Conservation (phyloP, 345 rosid species). For the Angophora floribunda region DNA sequence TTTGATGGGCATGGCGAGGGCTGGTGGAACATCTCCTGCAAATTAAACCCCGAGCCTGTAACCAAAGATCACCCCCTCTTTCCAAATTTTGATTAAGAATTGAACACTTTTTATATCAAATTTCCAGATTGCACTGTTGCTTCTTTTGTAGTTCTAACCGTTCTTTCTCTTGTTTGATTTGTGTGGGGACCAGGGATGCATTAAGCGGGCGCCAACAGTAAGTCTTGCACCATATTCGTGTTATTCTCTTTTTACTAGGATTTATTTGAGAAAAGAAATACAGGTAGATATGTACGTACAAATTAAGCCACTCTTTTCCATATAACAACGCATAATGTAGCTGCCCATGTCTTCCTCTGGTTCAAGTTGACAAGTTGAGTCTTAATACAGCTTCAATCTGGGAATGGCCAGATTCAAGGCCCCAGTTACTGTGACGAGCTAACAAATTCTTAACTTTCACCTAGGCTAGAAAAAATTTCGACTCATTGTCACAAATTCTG, state of each 20-base stretch:
- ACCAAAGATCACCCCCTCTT: background rate
- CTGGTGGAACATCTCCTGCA: background rate
- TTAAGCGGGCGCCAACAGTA: background rate
- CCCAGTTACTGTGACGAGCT: background rate
- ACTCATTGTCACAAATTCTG: background rate
- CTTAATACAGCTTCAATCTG: background rate
- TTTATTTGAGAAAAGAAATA: background rate
- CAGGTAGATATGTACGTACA: background rate
- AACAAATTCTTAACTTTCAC: background rate
- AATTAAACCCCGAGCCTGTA: background rate
- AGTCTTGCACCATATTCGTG: background rate
- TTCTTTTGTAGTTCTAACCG: background rate
- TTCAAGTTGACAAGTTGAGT: background rate
- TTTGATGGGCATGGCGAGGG: background rate
- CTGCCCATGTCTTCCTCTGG: background rate
- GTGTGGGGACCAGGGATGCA: background rate
- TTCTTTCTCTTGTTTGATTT: background rate
- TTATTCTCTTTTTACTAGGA: background rate
- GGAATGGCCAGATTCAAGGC: background rate
- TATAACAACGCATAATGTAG: background rate
- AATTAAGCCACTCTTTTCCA: background rate
- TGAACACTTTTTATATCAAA: background rate
- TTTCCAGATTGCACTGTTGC: background rate
- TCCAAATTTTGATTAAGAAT: background rate
- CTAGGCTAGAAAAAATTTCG: background rate